Evolutionary conservation across 75 land plant species (phyloP), one percentile per base, ranked within the genome.

Genomic region (Selaginella tamariscina): DNA sequence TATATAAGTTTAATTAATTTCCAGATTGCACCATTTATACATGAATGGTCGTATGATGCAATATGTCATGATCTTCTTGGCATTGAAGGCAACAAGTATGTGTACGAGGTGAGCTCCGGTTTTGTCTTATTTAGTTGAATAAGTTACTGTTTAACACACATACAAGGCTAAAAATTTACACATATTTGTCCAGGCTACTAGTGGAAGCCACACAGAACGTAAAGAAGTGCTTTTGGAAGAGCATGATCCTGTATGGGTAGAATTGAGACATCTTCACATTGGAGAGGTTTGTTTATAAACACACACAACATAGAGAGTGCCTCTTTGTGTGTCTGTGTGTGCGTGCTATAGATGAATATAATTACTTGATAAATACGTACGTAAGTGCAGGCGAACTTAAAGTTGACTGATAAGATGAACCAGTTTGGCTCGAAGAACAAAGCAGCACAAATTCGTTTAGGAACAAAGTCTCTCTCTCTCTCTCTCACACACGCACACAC

Each of bases 361-460:
- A n/a, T n/a, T n/a, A n/a, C n/a, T n/a, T n/a, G n/a, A n/a, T n/a
- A n/a, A n/a, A n/a, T n/a, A n/a, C n/a, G n/a, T n/a, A n/a, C n/a
- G n/a, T n/a, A n/a, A n/a, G 77, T 31, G 31, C 73, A 95, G 99
- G 99, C 87, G 54, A 91, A 84, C 77, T 81, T 83, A 69, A 71
- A 80, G 24, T 70, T 95, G 67, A 82, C 82, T 75, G 86, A 88
- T 29, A 95, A 86, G 74, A 91, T 95, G 99, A 80, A 81, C 32
- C 80, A 73, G 66, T 91, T 95, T 62, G 71, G 82, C 27, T 72
- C 85, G 24, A 95, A 95, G 65, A 95, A 95, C 69, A 95, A 83
- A 78, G 99, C 99, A 67, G 99, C 99, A 66, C 97, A 95, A 80
- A 81, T 95, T 30, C 89, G 83, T 0, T 83, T 84, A 29, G 85